Evolutionary conservation across 768 basidiomycete species (phyloP).

Genomic region (Leccinum fibrillosum): DNA sequence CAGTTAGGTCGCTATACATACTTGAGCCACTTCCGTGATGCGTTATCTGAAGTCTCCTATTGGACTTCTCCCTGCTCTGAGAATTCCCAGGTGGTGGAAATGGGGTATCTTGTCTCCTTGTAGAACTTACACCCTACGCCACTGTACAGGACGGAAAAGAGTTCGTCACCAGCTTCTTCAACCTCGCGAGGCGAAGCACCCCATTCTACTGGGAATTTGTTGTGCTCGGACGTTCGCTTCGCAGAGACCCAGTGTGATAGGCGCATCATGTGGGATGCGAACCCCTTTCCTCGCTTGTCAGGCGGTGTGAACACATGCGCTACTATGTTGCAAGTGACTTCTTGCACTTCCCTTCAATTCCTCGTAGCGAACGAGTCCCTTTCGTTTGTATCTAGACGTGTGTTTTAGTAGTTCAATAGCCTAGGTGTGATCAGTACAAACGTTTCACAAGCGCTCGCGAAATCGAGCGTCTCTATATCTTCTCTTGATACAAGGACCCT

Average conservation of each 20-base stretch:
- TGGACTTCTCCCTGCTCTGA: slow-evolving; percentile 1
- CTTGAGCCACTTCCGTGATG: slow-evolving; percentile 31
- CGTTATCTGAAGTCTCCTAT: not conserved
- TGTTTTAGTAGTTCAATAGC: not conserved
- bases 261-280: slow-evolving; percentile 61
- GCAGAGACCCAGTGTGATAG: slow-evolving; percentile 51
- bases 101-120: slow-evolving; percentile 26
- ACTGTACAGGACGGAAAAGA: slow-evolving; percentile 52
- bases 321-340: slow-evolving; percentile 46
- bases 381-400: slow-evolving; percentile 30
- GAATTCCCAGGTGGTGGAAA: slow-evolving; percentile 40
- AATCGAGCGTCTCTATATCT: slow-evolving; percentile 35
- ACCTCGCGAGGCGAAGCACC: slow-evolving; percentile 39
- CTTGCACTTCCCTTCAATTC: slow-evolving; percentile 17
- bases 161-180: slow-evolving; percentile 33
- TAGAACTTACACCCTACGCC: slow-evolving; percentile 45
- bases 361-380: slow-evolving; percentile 26
- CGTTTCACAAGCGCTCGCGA: slow-evolving; percentile 2
- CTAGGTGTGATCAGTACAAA: not conserved
- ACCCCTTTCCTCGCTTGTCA: slow-evolving; percentile 48
- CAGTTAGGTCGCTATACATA: slow-evolving; percentile 29
- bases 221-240: slow-evolving; percentile 19
- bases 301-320: slow-evolving; percentile 55
- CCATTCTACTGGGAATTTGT: slow-evolving; percentile 36
- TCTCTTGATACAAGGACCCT: slow-evolving; percentile 56